Base-by-base conservation (phyloP, 768 basidiomycete species). In the Fistulinella prunicolor region DNA sequence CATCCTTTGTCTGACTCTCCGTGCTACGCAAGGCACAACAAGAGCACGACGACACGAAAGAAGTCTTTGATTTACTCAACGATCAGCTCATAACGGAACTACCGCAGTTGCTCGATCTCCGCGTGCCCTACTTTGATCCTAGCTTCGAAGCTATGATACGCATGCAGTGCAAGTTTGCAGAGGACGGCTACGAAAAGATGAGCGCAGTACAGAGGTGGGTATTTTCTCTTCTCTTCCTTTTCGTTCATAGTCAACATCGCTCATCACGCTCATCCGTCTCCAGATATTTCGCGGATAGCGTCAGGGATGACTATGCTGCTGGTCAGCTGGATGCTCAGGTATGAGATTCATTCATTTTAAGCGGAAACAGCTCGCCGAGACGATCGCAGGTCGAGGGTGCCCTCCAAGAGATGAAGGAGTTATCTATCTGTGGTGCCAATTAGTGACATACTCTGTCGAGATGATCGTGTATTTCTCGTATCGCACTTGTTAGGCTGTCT, bases 101-200 rank as follows among this genome's bases (percentile, higher is more conserved):
- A 14, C 96, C 96, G 0, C 85, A 94, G 57, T 73, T 99, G 35
- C 80, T 98, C 42, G 94, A 97, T 61, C 82, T 97, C 17, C 89
- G 96, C 32, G 89, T 99, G 21, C 96, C 96, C 0, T 99, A 91
- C 76, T 94, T 98, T 54, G 96, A 98, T 67, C 96, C 96, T 5
- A 94, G 89, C 57, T 98, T 98, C 65, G 96, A 98, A 70, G 91
- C 95, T 38, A 98, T 98, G 95, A 93, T 94, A 55, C 81, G 96
- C 24, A 90, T 96, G 83, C 96, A 99, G 63, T 82, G 89, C 62
- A 94, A 94, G 62, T 98, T 98, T 63, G 94, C 95, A 0, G 92
- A 97, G 67, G 95, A 99, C 59, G 94, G 95, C 0, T 98, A 99
- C 65, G 94, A 97, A 72, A 96, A 94, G 70, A 80, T 97, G 42